phyloP scores from a whole-genome alignment of 2,329 filamentous ascomycete genomes.

The Ophioceras dolichostomum region DNA sequence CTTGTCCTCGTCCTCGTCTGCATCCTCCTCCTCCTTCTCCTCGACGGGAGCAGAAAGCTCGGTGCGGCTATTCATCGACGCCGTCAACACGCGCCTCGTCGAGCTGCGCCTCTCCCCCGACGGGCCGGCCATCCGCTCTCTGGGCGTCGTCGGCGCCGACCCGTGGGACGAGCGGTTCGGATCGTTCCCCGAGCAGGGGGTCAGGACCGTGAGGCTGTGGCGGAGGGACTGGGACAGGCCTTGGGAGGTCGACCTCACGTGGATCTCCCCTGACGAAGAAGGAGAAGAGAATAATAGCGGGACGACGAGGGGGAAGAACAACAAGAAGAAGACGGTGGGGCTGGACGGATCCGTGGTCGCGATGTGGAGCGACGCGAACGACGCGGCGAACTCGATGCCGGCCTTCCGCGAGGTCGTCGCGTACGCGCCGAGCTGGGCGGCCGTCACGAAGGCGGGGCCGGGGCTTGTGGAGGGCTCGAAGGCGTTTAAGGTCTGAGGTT shows the following conservation, averaged over 20 bases:
- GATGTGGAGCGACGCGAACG: constrained; percentile 79
- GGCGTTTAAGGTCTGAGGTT: constrained; percentile 40
- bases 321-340: constrained; percentile 9
- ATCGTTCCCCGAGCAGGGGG: constrained; percentile 45
- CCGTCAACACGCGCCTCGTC: constrained; percentile 68
- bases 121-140: constrained; percentile 37
- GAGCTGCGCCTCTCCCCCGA: constrained; percentile 53
- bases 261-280: constrained; percentile 21
- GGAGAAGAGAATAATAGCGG: constrained; percentile 8
- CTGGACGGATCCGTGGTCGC: constrained; percentile 61
- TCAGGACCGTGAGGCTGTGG: constrained; percentile 52
- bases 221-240: constrained; percentile 64
- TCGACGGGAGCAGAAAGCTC: too few relatives aligned
- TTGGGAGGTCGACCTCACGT: constrained; percentile 66
- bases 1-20: neutral
- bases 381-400: constrained; percentile 54
- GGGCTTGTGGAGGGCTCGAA: constrained; percentile 75
- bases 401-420: constrained; percentile 69
- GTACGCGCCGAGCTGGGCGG: constrained; percentile 71
- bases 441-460: constrained; percentile 61
- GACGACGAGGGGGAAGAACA: constrained; percentile 7
- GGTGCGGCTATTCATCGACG: constrained; percentile 55
- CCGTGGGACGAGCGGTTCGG: constrained; percentile 53
- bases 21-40: too few relatives aligned
- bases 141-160: constrained; percentile 49